Base-by-base conservation (phyloP, 768 basidiomycete species). In the Leccinellum rugosiceps region DNA sequence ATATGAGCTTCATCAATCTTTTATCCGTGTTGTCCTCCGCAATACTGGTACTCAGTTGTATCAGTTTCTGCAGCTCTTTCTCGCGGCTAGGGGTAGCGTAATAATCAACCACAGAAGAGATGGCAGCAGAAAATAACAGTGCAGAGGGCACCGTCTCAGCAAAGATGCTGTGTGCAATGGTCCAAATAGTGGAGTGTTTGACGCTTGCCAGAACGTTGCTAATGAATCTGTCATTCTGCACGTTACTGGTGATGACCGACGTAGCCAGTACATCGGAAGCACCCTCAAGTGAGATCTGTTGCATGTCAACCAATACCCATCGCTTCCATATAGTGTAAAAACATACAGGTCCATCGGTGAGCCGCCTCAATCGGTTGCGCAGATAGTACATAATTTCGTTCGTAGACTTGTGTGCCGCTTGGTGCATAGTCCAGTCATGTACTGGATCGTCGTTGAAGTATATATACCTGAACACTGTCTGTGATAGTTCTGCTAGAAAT, bases 91-190 rank as follows among this genome's bases (percentile, higher is more conserved):
- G 74, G 10, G 76, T 72, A 14, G 88, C 71, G 62, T 83, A 89
- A 70, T 82, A 86, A 63, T 87, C 75, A 50, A 90, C 74, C 23
- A 86, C 77, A 53, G 80, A 78, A 3, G 80, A 75, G 43, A 88
- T 68, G 11, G 79, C 77, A 51, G 83, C 76, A 1, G 84, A 83
- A 72, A 82, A 86, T 6, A 81, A 65, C 0, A 82, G 73, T 3
- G 80, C 78, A 15, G 83, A 83, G 6, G 84, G 83, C 13, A 87
- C 77, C 15, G 78, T 66, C 48, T 84, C 80, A 8, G 78, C 75
- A 60, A 88, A 81, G 8, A 83, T 71, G 26, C 75, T 73, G n/a
- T 73, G 68, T 1, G 83, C 77, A n/a, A 85, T 65, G 23, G 78
- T 56, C 68, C 59, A 71, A 57, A 58, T 63, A 32, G 58, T 67